Evolutionary conservation across 371 early-diverging fungal species (phyloP).

Genomic region (Umbelopsis sp.): DNA sequence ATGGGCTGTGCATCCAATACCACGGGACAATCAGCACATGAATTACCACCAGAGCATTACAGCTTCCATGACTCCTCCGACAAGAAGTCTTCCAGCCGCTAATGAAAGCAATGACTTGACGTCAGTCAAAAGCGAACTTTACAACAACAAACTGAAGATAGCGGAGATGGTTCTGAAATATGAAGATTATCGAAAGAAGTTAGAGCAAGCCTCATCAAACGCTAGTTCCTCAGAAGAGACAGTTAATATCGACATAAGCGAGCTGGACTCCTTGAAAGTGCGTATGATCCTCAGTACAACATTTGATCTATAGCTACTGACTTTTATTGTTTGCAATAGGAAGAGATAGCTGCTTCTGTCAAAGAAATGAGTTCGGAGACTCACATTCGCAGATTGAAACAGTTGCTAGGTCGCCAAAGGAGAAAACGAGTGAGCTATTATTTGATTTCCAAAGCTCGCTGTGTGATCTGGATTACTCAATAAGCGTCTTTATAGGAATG

Average conservation of each 20-base stretch:
- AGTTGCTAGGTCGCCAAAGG: background rate
- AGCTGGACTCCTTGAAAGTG: too few relatives aligned
- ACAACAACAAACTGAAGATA: background rate
- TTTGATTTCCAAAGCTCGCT: background rate
- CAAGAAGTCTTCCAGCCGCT: too few relatives aligned
- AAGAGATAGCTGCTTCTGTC: constrained; percentile 13
- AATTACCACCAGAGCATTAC: too few relatives aligned
- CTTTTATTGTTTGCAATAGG: constrained; percentile 17
- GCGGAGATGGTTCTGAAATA: background rate
- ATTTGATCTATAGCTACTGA: background rate
- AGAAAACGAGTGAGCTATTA: background rate
- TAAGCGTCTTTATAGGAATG: constrained; percentile 24
- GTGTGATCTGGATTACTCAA: background rate
- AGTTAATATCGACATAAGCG: background rate
- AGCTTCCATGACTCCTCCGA: too few relatives aligned
- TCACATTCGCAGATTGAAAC: background rate
- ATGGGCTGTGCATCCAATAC: too few relatives aligned
- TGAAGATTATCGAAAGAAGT: background rate
- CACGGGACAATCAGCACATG: too few relatives aligned
- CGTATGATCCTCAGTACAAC: too few relatives aligned
- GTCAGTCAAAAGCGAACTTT: background rate
- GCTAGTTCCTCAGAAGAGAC: background rate
- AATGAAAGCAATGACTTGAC: background rate
- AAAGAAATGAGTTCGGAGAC: background rate
- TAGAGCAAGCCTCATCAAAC: background rate